These are phyloP conservation scores for Talaromyces marneffei DNA, from an alignment of 2,329 filamentous ascomycete species.

Conservation along the genomic window DNA sequence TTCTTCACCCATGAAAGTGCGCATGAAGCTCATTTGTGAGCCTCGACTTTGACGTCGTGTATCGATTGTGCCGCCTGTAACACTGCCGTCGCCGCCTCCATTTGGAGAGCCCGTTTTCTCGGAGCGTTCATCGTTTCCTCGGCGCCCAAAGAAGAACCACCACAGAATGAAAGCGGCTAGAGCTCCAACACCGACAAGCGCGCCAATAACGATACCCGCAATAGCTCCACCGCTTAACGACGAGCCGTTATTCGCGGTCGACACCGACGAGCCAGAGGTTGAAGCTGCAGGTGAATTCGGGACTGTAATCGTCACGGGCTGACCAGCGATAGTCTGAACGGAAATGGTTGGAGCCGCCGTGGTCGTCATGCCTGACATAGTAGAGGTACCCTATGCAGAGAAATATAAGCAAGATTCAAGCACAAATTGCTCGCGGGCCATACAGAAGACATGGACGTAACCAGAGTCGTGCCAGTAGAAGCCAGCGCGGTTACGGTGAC, in stretches of 20 bases:
- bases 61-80: constrained; percentile 19
- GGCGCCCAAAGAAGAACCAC: constrained; percentile 35
- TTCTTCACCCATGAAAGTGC: constrained; percentile 23
- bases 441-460: constrained; percentile 14
- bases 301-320: constrained; percentile 21
- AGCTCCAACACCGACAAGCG: constrained; percentile 33
- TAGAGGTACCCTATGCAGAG: neutral
- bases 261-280: constrained; percentile 17
- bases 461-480: constrained; percentile 10
- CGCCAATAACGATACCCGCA: constrained; percentile 41
- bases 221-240: constrained; percentile 38
- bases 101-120: constrained; percentile 24
- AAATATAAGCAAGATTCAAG: constrained; percentile 10
- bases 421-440: neutral
- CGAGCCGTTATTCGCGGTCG: constrained; percentile 19
- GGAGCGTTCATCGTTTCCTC: constrained; percentile 15
- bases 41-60: constrained; percentile 28
- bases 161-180: constrained; percentile 35
- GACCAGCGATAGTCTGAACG: constrained; percentile 16
- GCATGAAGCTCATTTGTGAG: constrained; percentile 32
- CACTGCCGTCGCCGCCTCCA: constrained; percentile 19
- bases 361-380: constrained; percentile 12
- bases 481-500: constrained; percentile 17
- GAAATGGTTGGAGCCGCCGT: constrained; percentile 9
- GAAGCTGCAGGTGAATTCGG: constrained; percentile 16